phyloP scores from a whole-genome alignment of 345 rosid species.

The Hibiscus mutabilis region DNA sequence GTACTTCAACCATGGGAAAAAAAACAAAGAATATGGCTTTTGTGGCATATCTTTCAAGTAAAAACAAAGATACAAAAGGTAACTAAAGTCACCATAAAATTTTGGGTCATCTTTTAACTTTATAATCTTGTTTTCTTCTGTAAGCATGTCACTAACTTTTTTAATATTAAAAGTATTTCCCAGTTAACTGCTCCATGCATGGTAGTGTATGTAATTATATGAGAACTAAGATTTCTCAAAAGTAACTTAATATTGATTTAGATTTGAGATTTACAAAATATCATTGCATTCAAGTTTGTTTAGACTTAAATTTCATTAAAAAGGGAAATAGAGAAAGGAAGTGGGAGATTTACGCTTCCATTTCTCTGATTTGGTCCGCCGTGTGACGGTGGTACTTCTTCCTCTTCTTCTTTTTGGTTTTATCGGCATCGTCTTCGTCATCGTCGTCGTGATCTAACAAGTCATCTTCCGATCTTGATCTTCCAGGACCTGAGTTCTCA shows the following conservation, averaged over 20 bases:
- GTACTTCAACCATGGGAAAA: not conserved
- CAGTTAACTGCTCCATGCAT: not conserved
- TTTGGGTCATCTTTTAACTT: slow-evolving; percentile 20
- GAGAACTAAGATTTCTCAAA: not conserved
- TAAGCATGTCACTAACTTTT: slow-evolving; percentile 12
- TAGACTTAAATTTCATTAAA: too few relatives aligned
- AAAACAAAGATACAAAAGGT: slow-evolving; percentile 8
- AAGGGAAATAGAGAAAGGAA: not conserved
- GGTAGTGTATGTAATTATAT: not conserved
- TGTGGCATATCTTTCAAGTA: not conserved
- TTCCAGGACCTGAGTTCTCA: slow-evolving; percentile 78
- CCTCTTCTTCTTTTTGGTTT: slow-evolving; percentile 77
- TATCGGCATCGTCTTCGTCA: slow-evolving; percentile 41
- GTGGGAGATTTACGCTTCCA: slow-evolving; percentile 70
- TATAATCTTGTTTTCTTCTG: slow-evolving; percentile 12
- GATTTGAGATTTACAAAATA: not conserved
- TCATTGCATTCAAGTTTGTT: not conserved
- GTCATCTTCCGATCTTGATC: slow-evolving; percentile 84
- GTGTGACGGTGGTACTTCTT: slow-evolving; percentile 97
- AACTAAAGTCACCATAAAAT: slow-evolving; percentile 17
- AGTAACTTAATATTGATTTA: not conserved
- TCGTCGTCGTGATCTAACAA: slow-evolving; percentile 51
- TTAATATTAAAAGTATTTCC: not conserved
- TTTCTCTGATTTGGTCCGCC: slow-evolving; percentile 88
- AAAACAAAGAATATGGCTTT: slow-evolving; percentile 6